phyloP scores from a whole-genome alignment of 1,284 basidiomycete genomes.

The Nidula niveotomentosa region DNA sequence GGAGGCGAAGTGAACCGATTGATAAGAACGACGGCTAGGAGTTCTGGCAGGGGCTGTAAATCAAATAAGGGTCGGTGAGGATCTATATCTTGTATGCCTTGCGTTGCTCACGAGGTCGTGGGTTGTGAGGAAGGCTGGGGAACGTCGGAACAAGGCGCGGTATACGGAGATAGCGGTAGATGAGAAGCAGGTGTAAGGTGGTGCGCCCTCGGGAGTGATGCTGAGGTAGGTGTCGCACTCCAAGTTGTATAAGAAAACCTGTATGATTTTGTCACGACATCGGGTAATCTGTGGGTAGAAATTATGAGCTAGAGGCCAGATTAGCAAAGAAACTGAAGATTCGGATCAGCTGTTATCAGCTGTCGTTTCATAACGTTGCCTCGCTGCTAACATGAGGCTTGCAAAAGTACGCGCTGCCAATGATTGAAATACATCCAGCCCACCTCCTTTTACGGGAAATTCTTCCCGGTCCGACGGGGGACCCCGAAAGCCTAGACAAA shows the following conservation, averaged over 20 bases:
- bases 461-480: not conserved
- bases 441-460: not conserved
- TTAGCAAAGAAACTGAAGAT: slow-evolving; percentile 19
- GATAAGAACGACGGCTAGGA: slow-evolving; percentile 15
- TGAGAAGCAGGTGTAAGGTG: slow-evolving; percentile 6
- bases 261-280: slow-evolving; percentile 12
- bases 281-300: slow-evolving; percentile 25
- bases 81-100: slow-evolving; percentile 21
- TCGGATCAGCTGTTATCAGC: slow-evolving; percentile 19
- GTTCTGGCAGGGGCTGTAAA: slow-evolving; percentile 18
- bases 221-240: not conserved
- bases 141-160: slow-evolving; percentile 17
- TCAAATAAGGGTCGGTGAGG: slow-evolving; percentile 17
- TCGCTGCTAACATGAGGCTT: slow-evolving; percentile 34
- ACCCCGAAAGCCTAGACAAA: not conserved
- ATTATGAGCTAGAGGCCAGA: slow-evolving; percentile 16
- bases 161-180: slow-evolving; percentile 26
- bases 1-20: slow-evolving; percentile 11
- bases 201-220: slow-evolving; percentile 3
- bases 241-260: too few species aligned
- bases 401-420: not conserved
- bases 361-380: slow-evolving; percentile 19
- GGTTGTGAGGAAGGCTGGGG: slow-evolving; percentile 17
- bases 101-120: slow-evolving; percentile 35
- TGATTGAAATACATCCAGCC: not conserved